Conservation (phyloP, 2,329 filamentous ascomycete genomes). For the Grosmannia huntii region DNA sequence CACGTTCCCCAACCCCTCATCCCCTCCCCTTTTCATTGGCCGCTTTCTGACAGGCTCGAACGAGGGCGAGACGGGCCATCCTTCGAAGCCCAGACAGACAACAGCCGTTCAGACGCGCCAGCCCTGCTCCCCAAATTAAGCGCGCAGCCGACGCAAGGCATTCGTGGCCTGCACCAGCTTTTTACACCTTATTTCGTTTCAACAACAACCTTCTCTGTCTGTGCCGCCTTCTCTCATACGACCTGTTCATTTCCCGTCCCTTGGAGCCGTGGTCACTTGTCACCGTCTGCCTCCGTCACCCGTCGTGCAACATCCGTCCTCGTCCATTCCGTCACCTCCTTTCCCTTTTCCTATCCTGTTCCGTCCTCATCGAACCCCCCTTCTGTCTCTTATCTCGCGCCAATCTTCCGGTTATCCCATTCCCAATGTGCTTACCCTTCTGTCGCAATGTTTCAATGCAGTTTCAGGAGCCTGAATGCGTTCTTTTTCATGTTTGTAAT, state of each 20-base stretch:
- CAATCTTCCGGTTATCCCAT: not conserved
- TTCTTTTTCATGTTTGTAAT: not conserved
- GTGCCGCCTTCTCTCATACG: no score
- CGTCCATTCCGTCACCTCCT: not conserved
- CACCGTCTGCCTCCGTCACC: not conserved
- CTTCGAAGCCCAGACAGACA: not conserved
- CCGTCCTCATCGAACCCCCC: not conserved
- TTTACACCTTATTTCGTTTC: not conserved
- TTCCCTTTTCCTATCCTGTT: not conserved
- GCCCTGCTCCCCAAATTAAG: not conserved
- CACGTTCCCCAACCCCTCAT: not conserved
- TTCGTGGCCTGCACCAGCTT: not conserved
- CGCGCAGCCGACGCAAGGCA: not conserved
- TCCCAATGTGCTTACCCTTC: not conserved
- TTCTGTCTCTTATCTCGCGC: not conserved
- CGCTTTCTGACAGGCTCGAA: no score
- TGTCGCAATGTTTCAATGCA: not conserved
- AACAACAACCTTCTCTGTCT: no score
- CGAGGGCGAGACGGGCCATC: no score
- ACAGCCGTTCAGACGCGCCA: not conserved
- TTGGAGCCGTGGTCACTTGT: not conserved
- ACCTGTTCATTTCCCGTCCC: not conserved
- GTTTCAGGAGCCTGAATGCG: not conserved
- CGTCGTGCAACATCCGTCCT: not conserved
- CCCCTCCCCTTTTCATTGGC: not conserved